Base-by-base conservation (phyloP, 306 rosid genomes). In the Crotalaria pallida region DNA sequence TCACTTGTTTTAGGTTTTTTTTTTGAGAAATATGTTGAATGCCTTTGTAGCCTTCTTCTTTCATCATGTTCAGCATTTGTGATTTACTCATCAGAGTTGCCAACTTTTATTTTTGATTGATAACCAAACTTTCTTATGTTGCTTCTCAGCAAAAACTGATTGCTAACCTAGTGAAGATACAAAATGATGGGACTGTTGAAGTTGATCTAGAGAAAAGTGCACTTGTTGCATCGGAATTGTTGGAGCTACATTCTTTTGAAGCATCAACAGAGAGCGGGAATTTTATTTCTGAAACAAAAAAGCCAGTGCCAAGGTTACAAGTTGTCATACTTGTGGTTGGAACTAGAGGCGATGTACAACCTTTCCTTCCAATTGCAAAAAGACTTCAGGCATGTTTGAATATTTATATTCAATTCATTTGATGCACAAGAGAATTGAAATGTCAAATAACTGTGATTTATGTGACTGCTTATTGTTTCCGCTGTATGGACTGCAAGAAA, bases 261-360 rank as follows among this genome's bases (percentile, higher is more conserved):
- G 85, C 73, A 56, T 40, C 75, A 50, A 47, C 83, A 7, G 4
- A 69, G 8, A 57, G 47, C 57, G 85, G 59, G 65, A 72, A 67
- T 65, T 16, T 36, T 31, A 59, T 47, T 77, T 79, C 80, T 79
- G 87, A 63, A 31, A 36, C 79, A 53, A 72, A 52, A 27, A 85
- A 65, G 69, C 61, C 84, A 64, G 67, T 78, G 85, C 97, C 97
- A 36, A 66, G 82, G 67, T 76, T 92, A 79, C 85, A 81, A 71
- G 87, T 92, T 65, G 91, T 74, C 74, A 87, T 92, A 12, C 96
- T 92, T 49, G 97, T 87, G 79, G 96, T 92, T 43, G 97, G 97
- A 74, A 92, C 97, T 26, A 87, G 97, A 87, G 97, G 96, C 67
- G 97, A 92, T 71, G 94, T 89, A 55, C 97, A 92, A 36, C 80